Conservation (phyloP, 805 yeast genomes). For the Kregervanrija pseudodelftensis region DNA sequence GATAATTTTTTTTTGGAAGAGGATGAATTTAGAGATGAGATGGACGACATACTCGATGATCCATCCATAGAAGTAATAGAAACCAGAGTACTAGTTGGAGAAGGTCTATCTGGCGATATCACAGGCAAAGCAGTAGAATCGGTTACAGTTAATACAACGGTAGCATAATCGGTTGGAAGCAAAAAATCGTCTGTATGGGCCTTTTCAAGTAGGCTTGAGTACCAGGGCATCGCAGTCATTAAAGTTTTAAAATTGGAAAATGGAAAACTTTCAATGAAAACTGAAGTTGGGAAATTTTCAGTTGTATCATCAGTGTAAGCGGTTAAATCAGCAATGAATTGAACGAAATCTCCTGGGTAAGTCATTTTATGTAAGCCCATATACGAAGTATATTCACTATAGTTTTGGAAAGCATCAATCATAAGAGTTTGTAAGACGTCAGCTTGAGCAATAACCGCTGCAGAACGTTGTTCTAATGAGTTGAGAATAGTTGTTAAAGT, state of each 20-base stretch:
- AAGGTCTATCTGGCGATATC: not conserved
- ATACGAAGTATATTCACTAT: slow-evolving; percentile 27
- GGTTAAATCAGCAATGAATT: slow-evolving; percentile 21
- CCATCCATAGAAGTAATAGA: not conserved
- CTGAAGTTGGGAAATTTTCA: slow-evolving; percentile 17
- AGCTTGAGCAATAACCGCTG: slow-evolving; percentile 28
- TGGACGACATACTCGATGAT: too few species aligned
- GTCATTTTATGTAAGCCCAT: slow-evolving; percentile 24
- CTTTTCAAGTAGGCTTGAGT: slow-evolving; percentile 18
- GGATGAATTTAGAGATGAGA: too few species aligned
- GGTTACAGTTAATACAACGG: slow-evolving; percentile 8
- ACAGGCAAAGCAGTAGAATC: not conserved
- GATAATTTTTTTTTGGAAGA: too few species aligned
- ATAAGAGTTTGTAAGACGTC: slow-evolving; percentile 26
- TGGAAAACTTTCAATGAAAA: slow-evolving; percentile 25
- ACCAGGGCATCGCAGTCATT: slow-evolving; percentile 29
- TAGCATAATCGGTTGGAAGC: slow-evolving; percentile 24
- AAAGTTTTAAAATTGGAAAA: slow-evolving; percentile 26
- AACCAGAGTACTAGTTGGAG: not conserved
- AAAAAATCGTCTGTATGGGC: slow-evolving; percentile 22
- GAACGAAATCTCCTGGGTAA: slow-evolving; percentile 24
- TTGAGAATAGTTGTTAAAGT: slow-evolving; percentile 18
- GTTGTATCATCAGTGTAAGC: slow-evolving; percentile 8
- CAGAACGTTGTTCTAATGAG: slow-evolving; percentile 18
- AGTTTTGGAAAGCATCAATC: slow-evolving; percentile 24